Evolutionary conservation across 176 grass and related monocot genomes (phyloP), one percentile per base, ranked within the genome.

Genomic region (Juncus effusus): DNA sequence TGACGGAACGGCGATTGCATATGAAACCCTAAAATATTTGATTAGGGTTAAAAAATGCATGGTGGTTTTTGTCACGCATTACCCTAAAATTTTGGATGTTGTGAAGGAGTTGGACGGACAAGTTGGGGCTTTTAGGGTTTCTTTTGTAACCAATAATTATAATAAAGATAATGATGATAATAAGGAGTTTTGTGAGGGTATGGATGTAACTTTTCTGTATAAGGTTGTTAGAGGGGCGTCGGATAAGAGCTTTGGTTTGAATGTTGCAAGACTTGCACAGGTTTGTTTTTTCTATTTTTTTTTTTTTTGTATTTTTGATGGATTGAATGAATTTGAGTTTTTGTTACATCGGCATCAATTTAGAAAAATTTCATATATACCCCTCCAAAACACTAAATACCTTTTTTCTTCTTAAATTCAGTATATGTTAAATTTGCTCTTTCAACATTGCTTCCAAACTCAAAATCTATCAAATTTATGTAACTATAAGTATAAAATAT

Each of bases 221-320:
- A 96, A 96, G 69, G 81, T 96, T 72, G 87, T 86, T 74, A 47
- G 45, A 76, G 92, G 92, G 70, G 87, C 87, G 79, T 91, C 87
- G 52, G 87, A 96, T 76, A 88, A 81, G 81, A 91, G 92, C 79
- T 96, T 96, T 52, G 92, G 87, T 73, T 82, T 96, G 78, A 96
- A 96, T 81, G 92, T 96, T 49, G 92, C 92, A 3, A 37, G 79
- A 12, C 84, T 96, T 83, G 84, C 92, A 61, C 92, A 96, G 92
- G 92, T 96, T 83, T 62, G 74, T 81, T 63, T 63, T 40, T 51
- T 49, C 42, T 82, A 16, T 61, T 47, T 76, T 56, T 40, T 12
- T 71, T 64, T 70, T 37, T 35, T 15, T 15, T 36, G 39, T 9
- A 28, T 67, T 16, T 78, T 72, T 15, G 19, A 63, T 63, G 13